phyloP scores from a whole-genome alignment of 805 yeast species.

The Metschnikowia kunwiensis region DNA sequence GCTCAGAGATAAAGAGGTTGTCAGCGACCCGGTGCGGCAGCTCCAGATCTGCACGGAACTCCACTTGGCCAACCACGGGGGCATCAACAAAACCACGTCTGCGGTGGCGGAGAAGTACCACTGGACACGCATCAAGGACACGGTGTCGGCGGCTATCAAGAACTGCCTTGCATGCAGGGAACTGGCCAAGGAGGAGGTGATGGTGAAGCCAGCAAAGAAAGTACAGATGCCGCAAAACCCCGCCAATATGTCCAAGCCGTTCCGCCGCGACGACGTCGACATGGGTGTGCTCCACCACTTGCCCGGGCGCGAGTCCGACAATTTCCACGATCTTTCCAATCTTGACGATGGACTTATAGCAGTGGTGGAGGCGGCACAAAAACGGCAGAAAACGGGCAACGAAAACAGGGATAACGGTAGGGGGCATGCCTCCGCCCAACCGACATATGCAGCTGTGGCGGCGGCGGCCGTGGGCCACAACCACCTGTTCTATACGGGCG shows the following conservation, averaged over 20 bases:
- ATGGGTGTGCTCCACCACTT: conserved; percentile 25
- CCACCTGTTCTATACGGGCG: conserved; percentile 17
- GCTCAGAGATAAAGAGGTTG: conserved; percentile 80
- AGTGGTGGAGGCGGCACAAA: conserved; percentile 58
- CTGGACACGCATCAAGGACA: conserved; percentile 88
- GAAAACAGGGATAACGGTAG: conserved; percentile 7
- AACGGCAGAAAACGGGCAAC: conserved; percentile 29
- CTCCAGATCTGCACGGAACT: conserved; percentile 66
- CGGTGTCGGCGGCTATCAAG: conserved; percentile 75
- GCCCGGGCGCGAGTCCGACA: conserved; percentile 23
- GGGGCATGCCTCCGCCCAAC: conserved; percentile 15
- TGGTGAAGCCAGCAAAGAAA: conserved; percentile 10
- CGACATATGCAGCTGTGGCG: conserved; percentile 34
- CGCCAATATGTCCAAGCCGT: background rate
- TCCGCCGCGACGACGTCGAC: conserved; percentile 29
- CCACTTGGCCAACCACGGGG: conserved; percentile 73
- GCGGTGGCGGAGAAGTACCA: conserved; percentile 75
- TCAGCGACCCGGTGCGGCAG: conserved; percentile 72
- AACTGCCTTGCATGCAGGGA: conserved; percentile 75
- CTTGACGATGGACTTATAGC: conserved; percentile 51
- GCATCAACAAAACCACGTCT: conserved; percentile 85
- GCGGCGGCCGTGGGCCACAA: conserved; percentile 28
- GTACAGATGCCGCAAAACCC: background rate
- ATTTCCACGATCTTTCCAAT: conserved; percentile 41
- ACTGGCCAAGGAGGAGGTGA: conserved; percentile 25